Base-by-base conservation (phyloP, 202 grass and related monocot species). In the Bolboschoenoplectus hybrid region DNA sequence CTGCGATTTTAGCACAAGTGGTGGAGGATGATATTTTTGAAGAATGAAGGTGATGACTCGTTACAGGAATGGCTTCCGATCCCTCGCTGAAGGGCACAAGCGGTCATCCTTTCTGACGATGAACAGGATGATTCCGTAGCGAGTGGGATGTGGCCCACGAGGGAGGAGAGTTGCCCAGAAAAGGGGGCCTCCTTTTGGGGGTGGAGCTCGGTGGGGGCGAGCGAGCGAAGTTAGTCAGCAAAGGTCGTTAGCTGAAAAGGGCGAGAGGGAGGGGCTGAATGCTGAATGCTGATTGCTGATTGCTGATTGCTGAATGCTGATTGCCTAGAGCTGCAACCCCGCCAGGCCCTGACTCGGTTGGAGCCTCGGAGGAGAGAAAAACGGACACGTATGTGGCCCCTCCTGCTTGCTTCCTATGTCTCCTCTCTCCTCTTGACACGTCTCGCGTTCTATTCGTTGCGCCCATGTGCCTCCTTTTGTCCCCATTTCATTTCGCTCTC, bases 381-480 rank as follows among this genome's bases (percentile, higher is more conserved):
- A 83, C 69, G 53, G 70, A 80, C 61, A 75, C 32, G 81, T 58
- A 84, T 2, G 51, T 72, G 84, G 84, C 4, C 55, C 84, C 53
- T 63, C 44, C 8, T 12, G 53, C 45, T 65, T 14, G 71, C 46
- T 79, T 39, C n/a, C 7, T 40, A 9, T 12, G 20, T 2, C 58
- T 56, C 63, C 4, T 12, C 44, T 41, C 41, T 40, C 12, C 14
- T 52, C 11, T 55, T 63, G 70, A 85, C 87, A 61, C 61, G 87
- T 84, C 41, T 12, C 34, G 4, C 8, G 2, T 1, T 14, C 68
- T 45, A 7, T 73, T 83, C 46, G 53, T 40, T 52, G 56, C 5
- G 4, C 81, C 86, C 58, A 85, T 88, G 82, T 85, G 87, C 60
- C 36, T 52, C 39, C 35, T 67, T 66, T 67, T 41, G 61, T 60